Base-by-base conservation (phyloP, 208 protist genomes). In the Leishmania major region DNA sequence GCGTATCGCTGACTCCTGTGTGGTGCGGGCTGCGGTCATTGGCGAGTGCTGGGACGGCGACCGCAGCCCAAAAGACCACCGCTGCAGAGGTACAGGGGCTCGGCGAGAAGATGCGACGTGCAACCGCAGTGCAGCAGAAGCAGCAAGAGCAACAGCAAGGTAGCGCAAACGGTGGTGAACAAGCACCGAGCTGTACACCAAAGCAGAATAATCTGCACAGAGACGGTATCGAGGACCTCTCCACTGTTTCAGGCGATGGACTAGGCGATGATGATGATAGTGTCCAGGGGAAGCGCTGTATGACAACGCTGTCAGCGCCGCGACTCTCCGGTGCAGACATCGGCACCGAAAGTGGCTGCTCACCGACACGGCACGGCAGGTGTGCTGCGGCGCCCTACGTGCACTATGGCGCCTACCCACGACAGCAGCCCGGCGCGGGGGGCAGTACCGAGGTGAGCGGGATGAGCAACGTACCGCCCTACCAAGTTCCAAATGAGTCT, bases 401-500 rank as follows among this genome's bases (percentile, higher is more conserved):
- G 2, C 28, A 35, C 25, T 53, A 53, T n/a, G n/a, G 4, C 47
- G 35, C 25, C 73, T 75, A 40, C 59, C 28, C 76, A 31, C 64
- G 66, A 37, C 62, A 59, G 28, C 81, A 77, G 47, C 59, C 57
- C 35, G 81, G 81, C 22, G 81, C 81, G 17, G 73, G 77, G 28
- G 69, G 76, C 51, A 85, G 81, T 70, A 77, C 82, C 0, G 82
- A 86, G 47, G 82, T 86, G 73, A 86, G 82, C 60, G 82, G 82
- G 15, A 86, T 86, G 82, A 86, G 82, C 31, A 82, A 79, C 55
- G 82, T 86, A 6, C 82, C 82, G 45, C 64, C 73, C 19, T 86
- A 86, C 60, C 82, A 82, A 31, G 60, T 70, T n/a, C 73, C 64
- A 3, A 82, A 86, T 22, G 83, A 87, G 55, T 86, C 84, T 19